Percentiles rank a stretch among this genome's conserved stretches.
These are phyloP conservation scores for Leptographium procerum DNA, from an alignment of 2,329 filamentous ascomycete genomes.

Conservation along the genomic window DNA sequence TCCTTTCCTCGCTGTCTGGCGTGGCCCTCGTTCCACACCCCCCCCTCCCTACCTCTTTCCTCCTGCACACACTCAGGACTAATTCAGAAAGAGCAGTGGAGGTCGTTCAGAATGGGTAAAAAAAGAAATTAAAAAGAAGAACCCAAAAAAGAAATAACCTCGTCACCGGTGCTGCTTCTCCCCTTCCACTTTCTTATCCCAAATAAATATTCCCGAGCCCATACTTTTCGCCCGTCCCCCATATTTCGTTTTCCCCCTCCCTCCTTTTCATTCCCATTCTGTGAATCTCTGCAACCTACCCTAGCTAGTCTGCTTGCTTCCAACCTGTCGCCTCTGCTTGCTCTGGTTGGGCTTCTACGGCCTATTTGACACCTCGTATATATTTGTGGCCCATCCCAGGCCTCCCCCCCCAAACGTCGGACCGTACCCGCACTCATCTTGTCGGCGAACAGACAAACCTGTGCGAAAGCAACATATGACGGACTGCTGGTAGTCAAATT, in stretches of 20 bases:
- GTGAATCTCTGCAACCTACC: background rate
- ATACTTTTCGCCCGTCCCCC: constrained; percentile 1
- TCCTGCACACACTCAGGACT: background rate
- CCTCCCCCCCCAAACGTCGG: background rate
- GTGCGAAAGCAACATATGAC: background rate
- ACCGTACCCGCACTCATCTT: background rate
- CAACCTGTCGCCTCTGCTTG: background rate
- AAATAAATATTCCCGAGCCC: background rate
- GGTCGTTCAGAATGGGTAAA: background rate
- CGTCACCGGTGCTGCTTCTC: background rate
- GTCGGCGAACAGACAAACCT: background rate
- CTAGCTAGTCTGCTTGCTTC: background rate
- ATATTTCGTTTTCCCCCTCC: background rate
- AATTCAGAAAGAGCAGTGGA: background rate
- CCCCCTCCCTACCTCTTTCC: background rate
- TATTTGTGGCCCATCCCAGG: background rate
- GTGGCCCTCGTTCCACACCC: constrained; percentile 2
- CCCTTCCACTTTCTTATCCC: background rate
- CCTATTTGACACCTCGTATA: background rate
- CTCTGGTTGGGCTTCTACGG: background rate
- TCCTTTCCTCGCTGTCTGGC: background rate
- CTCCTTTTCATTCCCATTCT: background rate
- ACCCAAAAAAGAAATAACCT: constrained; percentile 2
- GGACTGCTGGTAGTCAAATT: no score
- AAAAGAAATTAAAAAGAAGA: constrained; percentile 7